These are phyloP conservation scores for Emericellopsis terricola DNA, from an alignment of 495 filamentous ascomycete genomes.

Conservation along the genomic window DNA sequence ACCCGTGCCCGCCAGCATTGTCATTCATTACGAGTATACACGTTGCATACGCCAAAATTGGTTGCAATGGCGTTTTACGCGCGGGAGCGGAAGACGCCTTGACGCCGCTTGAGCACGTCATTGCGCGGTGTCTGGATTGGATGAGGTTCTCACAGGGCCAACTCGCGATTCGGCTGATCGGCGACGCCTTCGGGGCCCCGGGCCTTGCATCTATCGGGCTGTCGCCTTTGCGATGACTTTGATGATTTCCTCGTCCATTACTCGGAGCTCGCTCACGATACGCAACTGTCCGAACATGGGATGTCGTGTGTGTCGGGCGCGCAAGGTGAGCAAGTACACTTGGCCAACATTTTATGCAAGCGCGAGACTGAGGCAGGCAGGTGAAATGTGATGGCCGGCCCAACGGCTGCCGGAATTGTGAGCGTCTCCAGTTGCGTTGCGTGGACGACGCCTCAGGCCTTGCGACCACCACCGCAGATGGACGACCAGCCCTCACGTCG, in stretches of 20 bases:
- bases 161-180: background rate
- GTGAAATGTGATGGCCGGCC: conserved; percentile 5
- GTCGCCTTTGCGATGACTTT: too few relatives aligned
- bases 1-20: too few relatives aligned
- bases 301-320: conserved; percentile 2
- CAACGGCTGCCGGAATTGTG: conserved; percentile 5
- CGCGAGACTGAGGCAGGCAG: too few relatives aligned
- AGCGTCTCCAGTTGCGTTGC: conserved; percentile 4
- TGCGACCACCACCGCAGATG: background rate
- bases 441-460: background rate
- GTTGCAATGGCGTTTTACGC: too few relatives aligned
- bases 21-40: too few relatives aligned
- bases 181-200: too few relatives aligned
- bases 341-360: background rate
- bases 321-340: conserved; percentile 1
- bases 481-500: background rate
- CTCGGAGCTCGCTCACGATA: too few relatives aligned
- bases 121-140: background rate
- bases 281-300: too few relatives aligned
- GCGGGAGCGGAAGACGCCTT: background rate
- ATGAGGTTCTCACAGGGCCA: background rate
- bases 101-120: background rate
- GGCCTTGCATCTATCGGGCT: too few relatives aligned
- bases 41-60: too few relatives aligned
- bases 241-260: too few relatives aligned